Evolutionary conservation across 108 stramenopile genomes (phyloP).

Genomic region (Stephanodiscus minutulus): DNA sequence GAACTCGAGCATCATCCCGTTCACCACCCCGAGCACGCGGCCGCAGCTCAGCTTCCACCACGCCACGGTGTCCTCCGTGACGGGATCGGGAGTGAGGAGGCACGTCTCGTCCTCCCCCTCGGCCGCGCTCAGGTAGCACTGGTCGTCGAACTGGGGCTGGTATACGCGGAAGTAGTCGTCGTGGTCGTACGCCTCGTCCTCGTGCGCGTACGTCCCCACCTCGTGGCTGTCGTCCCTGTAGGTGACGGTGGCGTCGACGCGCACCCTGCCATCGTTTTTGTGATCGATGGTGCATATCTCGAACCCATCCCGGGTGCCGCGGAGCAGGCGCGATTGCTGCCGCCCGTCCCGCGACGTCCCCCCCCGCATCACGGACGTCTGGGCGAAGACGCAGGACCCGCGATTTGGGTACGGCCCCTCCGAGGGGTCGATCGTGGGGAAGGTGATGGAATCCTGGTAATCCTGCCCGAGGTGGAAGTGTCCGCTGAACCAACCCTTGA

Average conservation of each 20-base stretch:
- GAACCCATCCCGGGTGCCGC: slow-evolving; percentile 77
- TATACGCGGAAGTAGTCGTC: slow-evolving; percentile 85
- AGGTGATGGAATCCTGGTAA: slow-evolving; percentile 56
- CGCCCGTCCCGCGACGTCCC: slow-evolving; percentile 79
- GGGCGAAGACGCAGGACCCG: slow-evolving; percentile 77
- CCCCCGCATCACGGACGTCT: slow-evolving; percentile 85
- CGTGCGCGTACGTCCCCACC: slow-evolving; percentile 66
- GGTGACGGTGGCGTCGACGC: slow-evolving; percentile 78
- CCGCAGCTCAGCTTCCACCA: slow-evolving; percentile 83
- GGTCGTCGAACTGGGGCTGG: slow-evolving; percentile 58
- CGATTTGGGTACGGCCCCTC: slow-evolving; percentile 73
- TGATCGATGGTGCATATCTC: slow-evolving; percentile 92
- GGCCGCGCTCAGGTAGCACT: slow-evolving; percentile 29
- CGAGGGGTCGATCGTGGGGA: slow-evolving; percentile 58
- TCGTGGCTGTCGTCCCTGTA: slow-evolving; percentile 54
- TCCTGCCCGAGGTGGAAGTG: slow-evolving; percentile 94
- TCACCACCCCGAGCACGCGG: slow-evolving; percentile 73
- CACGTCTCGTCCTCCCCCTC: slow-evolving; percentile 50
- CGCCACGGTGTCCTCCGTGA: slow-evolving; percentile 60
- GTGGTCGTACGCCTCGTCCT: slow-evolving; percentile 72
- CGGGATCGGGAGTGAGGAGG: slow-evolving; percentile 35
- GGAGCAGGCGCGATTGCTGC: slow-evolving; percentile 82
- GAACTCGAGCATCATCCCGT: slow-evolving; percentile 78
- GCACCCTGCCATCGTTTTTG: slow-evolving; percentile 67
- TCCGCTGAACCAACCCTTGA: slow-evolving; percentile 94